Conservation (phyloP, 495 filamentous ascomycete genomes). For the Evernia prunastri region DNA sequence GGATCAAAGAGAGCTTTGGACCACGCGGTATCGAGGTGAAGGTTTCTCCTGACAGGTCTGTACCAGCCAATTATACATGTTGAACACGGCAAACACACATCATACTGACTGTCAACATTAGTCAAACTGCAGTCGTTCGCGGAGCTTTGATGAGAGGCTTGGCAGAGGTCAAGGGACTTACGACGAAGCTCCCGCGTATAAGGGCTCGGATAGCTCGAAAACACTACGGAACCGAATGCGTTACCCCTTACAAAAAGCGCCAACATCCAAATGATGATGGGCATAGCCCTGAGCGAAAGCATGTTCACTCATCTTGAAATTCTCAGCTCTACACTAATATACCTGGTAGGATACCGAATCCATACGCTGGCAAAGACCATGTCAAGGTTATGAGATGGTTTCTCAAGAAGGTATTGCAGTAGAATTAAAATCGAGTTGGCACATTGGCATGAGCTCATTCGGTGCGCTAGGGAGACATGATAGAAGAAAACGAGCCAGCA, state of each 20-base stretch:
- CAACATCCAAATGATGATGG: neutral
- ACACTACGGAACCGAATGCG: slow-evolving; percentile 6
- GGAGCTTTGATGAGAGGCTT: slow-evolving; percentile 10
- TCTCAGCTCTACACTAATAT: slow-evolving; percentile 20
- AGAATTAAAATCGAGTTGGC: neutral
- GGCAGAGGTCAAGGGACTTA: slow-evolving; percentile 4
- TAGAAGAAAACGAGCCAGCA: slow-evolving; percentile 22
- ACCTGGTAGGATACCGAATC: neutral
- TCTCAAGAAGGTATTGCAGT: slow-evolving; percentile 21
- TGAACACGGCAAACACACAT: neutral
- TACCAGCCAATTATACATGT: neutral
- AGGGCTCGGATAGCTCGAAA: slow-evolving; percentile 5
- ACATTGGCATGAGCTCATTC: slow-evolving; percentile 2
- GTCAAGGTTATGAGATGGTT: slow-evolving; percentile 27
- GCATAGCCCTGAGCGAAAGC: slow-evolving; percentile 4
- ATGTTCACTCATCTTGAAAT: slow-evolving; percentile 10
- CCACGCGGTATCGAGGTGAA: neutral
- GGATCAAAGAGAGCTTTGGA: neutral
- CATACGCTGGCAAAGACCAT: slow-evolving; percentile 8
- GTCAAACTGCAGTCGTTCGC: slow-evolving; percentile 1
- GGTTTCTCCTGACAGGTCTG: neutral
- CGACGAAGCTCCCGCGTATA: slow-evolving; percentile 8
- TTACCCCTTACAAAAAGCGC: neutral
- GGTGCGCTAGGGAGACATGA: slow-evolving; percentile 19
- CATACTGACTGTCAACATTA: neutral